Evolutionary conservation across 495 filamentous ascomycete species (phyloP).

Genomic region (Talaromyces trachyspermus): DNA sequence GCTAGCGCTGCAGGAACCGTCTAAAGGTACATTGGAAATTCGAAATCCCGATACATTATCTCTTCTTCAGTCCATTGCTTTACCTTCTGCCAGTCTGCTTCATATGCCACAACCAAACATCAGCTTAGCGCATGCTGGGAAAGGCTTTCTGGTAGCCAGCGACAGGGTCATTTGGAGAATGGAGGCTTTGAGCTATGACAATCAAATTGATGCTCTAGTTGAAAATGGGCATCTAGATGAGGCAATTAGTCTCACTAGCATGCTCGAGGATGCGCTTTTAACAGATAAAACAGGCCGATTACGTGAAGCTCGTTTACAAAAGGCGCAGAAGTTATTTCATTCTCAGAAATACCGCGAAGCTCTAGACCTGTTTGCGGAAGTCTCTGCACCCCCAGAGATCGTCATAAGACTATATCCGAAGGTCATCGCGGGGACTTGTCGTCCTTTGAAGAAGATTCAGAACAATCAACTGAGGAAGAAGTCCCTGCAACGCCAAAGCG

Average conservation of each 20-base stretch:
- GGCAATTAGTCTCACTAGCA: slow-evolving; percentile 76
- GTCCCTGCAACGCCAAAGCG: too few relatives aligned
- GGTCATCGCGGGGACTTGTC: slow-evolving; percentile 79
- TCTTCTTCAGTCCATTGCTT: slow-evolving; percentile 72
- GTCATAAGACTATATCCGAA: slow-evolving; percentile 81
- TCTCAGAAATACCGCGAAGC: slow-evolving; percentile 79
- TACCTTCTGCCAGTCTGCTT: slow-evolving; percentile 72
- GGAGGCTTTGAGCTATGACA: slow-evolving; percentile 87
- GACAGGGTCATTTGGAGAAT: slow-evolving; percentile 92
- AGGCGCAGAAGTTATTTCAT: slow-evolving; percentile 79
- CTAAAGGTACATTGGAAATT: slow-evolving; percentile 82
- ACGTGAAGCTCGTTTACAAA: slow-evolving; percentile 79
- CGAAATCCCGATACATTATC: slow-evolving; percentile 88
- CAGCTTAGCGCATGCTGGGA: slow-evolving; percentile 86
- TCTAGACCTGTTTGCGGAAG: slow-evolving; percentile 82
- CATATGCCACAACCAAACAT: slow-evolving; percentile 94
- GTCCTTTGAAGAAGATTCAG: slow-evolving; percentile 40
- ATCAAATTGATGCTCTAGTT: slow-evolving; percentile 80
- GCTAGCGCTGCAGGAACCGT: slow-evolving; percentile 72
- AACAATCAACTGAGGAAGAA: slow-evolving; percentile 42
- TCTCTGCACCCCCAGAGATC: slow-evolving; percentile 80
- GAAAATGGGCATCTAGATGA: slow-evolving; percentile 75
- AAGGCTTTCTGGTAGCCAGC: slow-evolving; percentile 85
- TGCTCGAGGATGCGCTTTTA: slow-evolving; percentile 89
- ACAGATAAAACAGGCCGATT: slow-evolving; percentile 73